phyloP scores from a whole-genome alignment of 140 eudicot genomes.

The Oenanthe javanica region DNA sequence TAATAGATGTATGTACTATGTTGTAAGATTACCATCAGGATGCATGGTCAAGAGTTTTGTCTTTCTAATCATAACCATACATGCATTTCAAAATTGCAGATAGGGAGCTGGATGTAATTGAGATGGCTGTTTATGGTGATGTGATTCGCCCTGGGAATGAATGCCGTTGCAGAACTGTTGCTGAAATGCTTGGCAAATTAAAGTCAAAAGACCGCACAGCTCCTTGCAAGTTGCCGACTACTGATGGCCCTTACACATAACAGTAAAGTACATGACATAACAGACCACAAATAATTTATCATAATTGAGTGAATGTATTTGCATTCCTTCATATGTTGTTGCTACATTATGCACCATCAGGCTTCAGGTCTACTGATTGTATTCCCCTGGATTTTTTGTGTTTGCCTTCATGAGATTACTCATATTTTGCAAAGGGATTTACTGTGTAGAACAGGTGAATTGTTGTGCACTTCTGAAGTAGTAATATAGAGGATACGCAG shows the following conservation, averaged over 20 bases:
- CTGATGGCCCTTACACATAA: constrained; percentile 4
- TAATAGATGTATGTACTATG: neutral
- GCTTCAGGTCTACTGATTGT: neutral
- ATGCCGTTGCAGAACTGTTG: constrained; percentile 89
- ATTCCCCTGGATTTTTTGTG: neutral
- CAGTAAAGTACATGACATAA: neutral
- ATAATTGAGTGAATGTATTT: neutral
- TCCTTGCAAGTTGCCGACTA: constrained; percentile 71
- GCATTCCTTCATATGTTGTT: neutral
- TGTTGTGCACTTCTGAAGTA: no score
- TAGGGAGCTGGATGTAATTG: constrained; percentile 78
- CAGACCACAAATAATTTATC: neutral
- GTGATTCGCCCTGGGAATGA: constrained; percentile 88
- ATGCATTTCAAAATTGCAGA: constrained; percentile 33
- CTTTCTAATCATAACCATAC: neutral
- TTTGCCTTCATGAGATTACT: neutral
- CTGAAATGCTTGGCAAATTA: constrained; percentile 73
- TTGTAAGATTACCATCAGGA: neutral
- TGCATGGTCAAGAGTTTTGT: neutral
- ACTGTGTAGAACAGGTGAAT: no score
- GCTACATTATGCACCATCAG: neutral
- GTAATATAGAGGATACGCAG: no score
- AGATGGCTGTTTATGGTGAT: constrained; percentile 97
- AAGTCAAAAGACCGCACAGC: constrained; percentile 63
- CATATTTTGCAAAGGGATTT: neutral